These are phyloP conservation scores for Ceraceosorus guamensis DNA, from an alignment of 1,284 basidiomycete genomes.

Conservation along the genomic window DNA sequence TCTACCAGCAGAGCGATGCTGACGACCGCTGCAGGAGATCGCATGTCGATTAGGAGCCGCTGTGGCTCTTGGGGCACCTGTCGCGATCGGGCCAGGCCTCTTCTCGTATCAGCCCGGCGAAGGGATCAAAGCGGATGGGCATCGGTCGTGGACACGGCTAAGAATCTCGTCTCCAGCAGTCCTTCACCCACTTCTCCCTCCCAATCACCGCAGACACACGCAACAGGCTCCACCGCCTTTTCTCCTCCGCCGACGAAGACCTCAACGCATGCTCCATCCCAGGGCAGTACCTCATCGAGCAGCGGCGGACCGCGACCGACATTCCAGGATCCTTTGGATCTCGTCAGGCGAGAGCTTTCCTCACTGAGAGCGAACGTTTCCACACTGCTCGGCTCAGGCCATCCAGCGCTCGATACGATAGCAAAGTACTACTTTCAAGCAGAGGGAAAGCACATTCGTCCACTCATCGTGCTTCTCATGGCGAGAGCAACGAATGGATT, in stretches of 20 bases:
- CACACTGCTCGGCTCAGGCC: constrained; percentile 74
- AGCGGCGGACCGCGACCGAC: constrained; percentile 8
- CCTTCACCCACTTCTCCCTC: neutral
- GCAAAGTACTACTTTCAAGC: constrained; percentile 85
- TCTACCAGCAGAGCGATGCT: too few relatives aligned
- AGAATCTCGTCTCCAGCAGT: constrained; percentile 17
- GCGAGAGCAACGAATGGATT: constrained; percentile 81
- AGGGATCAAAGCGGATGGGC: constrained; percentile 14
- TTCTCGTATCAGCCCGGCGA: too few relatives aligned
- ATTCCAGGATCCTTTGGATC: constrained; percentile 33
- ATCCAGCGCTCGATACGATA: constrained; percentile 76
- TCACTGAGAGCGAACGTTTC: constrained; percentile 69
- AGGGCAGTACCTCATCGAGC: neutral
- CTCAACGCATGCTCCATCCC: neutral
- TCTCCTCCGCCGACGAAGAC: neutral
- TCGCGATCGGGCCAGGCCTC: too few relatives aligned
- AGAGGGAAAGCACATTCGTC: constrained; percentile 72
- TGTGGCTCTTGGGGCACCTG: too few relatives aligned
- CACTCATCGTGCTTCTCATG: constrained; percentile 82
- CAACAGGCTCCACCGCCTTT: neutral
- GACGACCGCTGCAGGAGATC: too few relatives aligned
- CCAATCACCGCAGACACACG: neutral
- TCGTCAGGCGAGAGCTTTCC: constrained; percentile 56
- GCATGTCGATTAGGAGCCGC: too few relatives aligned
- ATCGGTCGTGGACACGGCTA: constrained; percentile 19